Base-by-base conservation (phyloP, 2,329 filamentous ascomycete genomes). In the Colletotrichum tropicale region DNA sequence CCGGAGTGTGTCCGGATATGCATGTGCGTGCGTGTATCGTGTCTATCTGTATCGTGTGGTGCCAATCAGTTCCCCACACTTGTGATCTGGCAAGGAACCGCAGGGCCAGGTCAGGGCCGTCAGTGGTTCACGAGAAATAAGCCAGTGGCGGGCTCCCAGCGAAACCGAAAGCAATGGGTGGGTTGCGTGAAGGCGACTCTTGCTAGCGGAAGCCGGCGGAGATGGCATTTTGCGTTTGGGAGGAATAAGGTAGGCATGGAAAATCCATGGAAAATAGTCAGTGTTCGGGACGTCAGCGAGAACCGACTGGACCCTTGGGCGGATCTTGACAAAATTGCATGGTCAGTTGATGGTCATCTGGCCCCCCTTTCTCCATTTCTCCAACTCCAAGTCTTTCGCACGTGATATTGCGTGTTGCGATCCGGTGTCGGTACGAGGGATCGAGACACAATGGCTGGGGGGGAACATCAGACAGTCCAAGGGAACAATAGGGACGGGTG, bases 291-390 rank as follows among this genome's bases (percentile, higher is more conserved):
- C 26, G 38, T 34, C 30, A 64, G 58, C 52, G 62, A 52, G 62
- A 67, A 71, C 52, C 56, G 16, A 66, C 60, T 74, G 61, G 72
- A 71, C 68, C 67, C 72, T 56, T 26, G 68, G 48, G 72, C 72
- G 68, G 67, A 75, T 66, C 67, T 62, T 10, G 60, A 16, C 26
- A 73, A 75, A 75, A 72, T 56, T 64, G 32, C 34, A 38, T 43
- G 34, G 61, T 43, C 61, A 43, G 21, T 69, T 69, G 21, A 67
- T 67, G 73, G 73, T 75, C 73, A 75, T 68, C 69, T 67, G 73
- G 73, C 58, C 32, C 24, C 30, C 32, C 16, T 10, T 64, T 18
- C 72, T 52, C 38, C 48, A 61, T 62, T 62, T 62, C 69, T 75
- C 62, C 69, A 64, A 68, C 58, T 64, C 16, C 21, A 13, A 26